Base-by-base conservation (phyloP, 2,329 filamentous ascomycete species). In the Trichoderma lentiforme region DNA sequence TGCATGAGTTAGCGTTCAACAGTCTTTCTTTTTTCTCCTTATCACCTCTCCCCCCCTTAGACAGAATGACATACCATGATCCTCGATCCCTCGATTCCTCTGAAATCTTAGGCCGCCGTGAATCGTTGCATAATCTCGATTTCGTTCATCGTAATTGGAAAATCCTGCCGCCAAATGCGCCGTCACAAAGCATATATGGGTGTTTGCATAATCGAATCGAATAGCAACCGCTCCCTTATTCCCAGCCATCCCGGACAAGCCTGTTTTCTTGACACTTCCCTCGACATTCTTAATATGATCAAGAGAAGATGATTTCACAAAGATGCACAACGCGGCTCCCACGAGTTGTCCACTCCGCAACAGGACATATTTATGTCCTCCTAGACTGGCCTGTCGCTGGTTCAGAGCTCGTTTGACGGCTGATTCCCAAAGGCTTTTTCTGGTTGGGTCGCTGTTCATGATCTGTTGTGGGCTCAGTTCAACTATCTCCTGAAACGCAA, bases 221-320 rank as follows among this genome's bases (percentile, higher is more conserved):
- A 99, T 98, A 2, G 95, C 96, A 64, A 98, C 97, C 1, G 96
- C 96, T 21, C 96, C 96, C 83, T 99, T 99, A 83, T 99, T 99
- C 26, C 96, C 96, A 32, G 95, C 95, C 87, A 99, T 97, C 6
- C 96, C 96, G 28, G 95, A 98, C 86, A 99, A 90, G 4, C 96
- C 96, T 80, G 87, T 88, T 86, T 98, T 99, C 84, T 98, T 99
- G 73, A 98, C 90, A 76, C 91, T 94, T 6, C 96, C 96, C 81
- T 99, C 96, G 18, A 99, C 96, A 79, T 98, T 98, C 81, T 97
- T 98, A 81, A 99, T 96, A 73, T 92, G 89, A 39, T 86, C 87
- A 43, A 99, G 86, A 12, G 90, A 87, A 71, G 93, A 93, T 1
- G 91, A 88, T 80, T 92, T 94, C 72, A 97, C 94, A 79, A 97